These are phyloP conservation scores for Xenoacremonium recifei DNA, from an alignment of 2,329 filamentous ascomycete genomes.

Conservation along the genomic window DNA sequence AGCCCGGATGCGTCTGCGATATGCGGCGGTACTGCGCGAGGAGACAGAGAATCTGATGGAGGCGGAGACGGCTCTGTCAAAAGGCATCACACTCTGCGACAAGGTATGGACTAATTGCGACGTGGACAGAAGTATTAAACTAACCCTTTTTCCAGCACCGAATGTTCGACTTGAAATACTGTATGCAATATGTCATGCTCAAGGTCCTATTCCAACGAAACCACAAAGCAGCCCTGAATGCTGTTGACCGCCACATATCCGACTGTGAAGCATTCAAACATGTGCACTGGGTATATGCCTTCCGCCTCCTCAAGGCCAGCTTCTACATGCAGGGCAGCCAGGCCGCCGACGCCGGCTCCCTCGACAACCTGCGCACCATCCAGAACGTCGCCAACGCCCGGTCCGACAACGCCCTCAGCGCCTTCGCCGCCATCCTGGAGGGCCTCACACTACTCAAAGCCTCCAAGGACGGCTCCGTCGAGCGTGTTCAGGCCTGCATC, in stretches of 20 bases:
- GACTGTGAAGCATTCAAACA: constrained; percentile 70
- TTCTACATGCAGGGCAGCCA: constrained; percentile 63
- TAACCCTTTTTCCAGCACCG: constrained; percentile 35
- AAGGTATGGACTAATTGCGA: constrained; percentile 42
- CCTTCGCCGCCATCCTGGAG: constrained; percentile 66
- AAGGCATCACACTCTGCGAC: constrained; percentile 68
- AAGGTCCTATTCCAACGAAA: constrained; percentile 70
- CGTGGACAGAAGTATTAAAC: constrained; percentile 10
- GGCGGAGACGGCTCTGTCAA: constrained; percentile 69
- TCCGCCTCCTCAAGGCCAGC: constrained; percentile 70
- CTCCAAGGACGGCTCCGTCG: constrained; percentile 62
- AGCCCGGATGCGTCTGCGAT: constrained; percentile 66
- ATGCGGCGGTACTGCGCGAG: constrained; percentile 68
- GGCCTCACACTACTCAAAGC: constrained; percentile 67
- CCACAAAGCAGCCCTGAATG: constrained; percentile 70
- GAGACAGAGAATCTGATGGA: constrained; percentile 76
- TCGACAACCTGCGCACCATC: constrained; percentile 69
- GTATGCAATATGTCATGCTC: constrained; percentile 71
- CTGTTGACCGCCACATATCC: constrained; percentile 65
- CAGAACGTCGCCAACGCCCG: constrained; percentile 56
- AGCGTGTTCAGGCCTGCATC: constrained; percentile 69
- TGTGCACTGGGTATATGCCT: constrained; percentile 72
- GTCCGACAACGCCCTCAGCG: constrained; percentile 62
- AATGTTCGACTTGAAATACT: constrained; percentile 66
- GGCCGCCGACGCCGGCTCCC: constrained; percentile 59